phyloP scores from a whole-genome alignment of 305 asterid genomes.

The Coffea humblotiana region DNA sequence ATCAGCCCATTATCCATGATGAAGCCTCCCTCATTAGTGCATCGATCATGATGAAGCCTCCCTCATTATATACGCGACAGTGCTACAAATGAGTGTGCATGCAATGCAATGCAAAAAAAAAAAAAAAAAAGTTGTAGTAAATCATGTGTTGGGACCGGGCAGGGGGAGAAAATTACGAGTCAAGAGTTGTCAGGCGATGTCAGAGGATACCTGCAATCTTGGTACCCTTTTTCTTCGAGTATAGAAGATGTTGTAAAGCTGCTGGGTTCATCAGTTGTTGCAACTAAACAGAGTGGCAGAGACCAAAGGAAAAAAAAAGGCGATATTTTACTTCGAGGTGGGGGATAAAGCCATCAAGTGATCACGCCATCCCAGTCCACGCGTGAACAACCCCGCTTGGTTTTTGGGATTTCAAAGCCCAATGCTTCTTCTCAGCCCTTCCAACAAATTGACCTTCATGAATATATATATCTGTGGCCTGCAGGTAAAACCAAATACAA shows the following conservation, averaged over 20 bases:
- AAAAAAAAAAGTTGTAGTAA: too few relatives aligned
- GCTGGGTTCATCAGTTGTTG: conserved; percentile 11
- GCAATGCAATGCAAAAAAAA: neutral
- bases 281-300: conserved; percentile 5
- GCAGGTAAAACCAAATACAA: neutral
- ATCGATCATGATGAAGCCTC: neutral
- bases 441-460: conserved; percentile 5
- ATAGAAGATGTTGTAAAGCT: conserved; percentile 13
- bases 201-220: conserved; percentile 12
- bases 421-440: conserved; percentile 20
- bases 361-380: conserved; percentile 63
- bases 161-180: neutral
- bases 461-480: neutral
- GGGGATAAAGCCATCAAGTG: conserved; percentile 25
- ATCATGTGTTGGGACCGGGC: neutral
- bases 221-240: neutral
- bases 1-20: neutral
- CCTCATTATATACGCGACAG: neutral
- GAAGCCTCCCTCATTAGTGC: neutral
- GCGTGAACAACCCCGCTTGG: conserved; percentile 41
- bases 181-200: neutral
- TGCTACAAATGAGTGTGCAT: neutral
- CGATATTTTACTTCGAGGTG: conserved; percentile 7
- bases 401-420: conserved; percentile 42
- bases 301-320: neutral